phyloP scores from a whole-genome alignment of 139 green algal genomes.

The Tetratostichococcus sp. region DNA sequence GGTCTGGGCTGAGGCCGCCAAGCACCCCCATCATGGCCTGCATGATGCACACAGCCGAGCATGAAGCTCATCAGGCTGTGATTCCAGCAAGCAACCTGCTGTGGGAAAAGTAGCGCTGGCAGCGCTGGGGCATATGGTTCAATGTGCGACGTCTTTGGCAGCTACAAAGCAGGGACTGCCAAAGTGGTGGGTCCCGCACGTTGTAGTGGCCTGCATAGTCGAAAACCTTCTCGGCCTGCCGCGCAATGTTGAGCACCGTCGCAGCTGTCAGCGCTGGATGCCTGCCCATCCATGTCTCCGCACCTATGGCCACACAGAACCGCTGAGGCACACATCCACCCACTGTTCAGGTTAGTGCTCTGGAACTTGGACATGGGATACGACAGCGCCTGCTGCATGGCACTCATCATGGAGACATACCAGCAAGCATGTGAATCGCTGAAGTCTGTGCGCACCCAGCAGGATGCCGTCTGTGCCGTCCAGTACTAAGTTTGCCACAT shows the following conservation, averaged over 20 bases:
- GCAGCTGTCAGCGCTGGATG: slow-evolving; percentile 58
- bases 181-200: too few relatives aligned
- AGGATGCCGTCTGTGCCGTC: slow-evolving; percentile 73
- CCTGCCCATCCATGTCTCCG: slow-evolving; percentile 76
- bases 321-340: too few relatives aligned
- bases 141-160: too few relatives aligned
- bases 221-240: slow-evolving; percentile 56
- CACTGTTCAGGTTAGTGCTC: too few relatives aligned
- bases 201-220: slow-evolving; percentile 51
- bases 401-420: too few relatives aligned
- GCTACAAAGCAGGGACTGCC: too few relatives aligned
- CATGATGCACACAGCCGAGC: neutral
- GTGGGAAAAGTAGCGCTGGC: too few relatives aligned
- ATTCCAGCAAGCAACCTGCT: too few relatives aligned
- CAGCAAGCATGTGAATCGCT: slow-evolving; percentile 12
- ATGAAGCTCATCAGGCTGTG: too few relatives aligned
- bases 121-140: too few relatives aligned
- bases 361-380: too few relatives aligned
- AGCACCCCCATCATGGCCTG: neutral
- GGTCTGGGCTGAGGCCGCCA: neutral
- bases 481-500: slow-evolving; percentile 93
- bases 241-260: slow-evolving; percentile 61
- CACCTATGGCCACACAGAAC: slow-evolving; percentile 2
- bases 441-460: slow-evolving; percentile 73
- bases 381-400: neutral